Conservation (phyloP, 2,329 filamentous ascomycete species). For the Scedosporium minutisporum region DNA sequence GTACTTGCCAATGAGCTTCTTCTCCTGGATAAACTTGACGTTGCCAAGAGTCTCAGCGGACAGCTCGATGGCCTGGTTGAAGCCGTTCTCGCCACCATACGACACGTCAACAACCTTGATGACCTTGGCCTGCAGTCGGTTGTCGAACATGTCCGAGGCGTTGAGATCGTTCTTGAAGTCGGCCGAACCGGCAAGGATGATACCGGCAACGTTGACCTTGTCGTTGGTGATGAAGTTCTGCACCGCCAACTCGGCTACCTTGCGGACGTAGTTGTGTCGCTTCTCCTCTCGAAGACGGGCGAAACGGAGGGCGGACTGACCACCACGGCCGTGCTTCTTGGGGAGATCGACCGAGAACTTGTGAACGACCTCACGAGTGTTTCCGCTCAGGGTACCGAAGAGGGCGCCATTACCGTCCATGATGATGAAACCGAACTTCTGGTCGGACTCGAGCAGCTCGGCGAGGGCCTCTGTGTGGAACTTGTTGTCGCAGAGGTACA, state of each 20-base stretch:
- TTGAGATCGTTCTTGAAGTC: constrained; percentile 99
- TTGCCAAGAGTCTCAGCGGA: constrained; percentile 93
- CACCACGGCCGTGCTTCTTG: constrained; percentile 99
- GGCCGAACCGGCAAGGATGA: constrained; percentile 92
- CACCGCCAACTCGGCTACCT: constrained; percentile 93
- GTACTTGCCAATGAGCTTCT: constrained; percentile 98
- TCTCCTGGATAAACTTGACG: constrained; percentile 99
- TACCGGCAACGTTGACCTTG: constrained; percentile 93
- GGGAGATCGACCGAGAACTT: constrained; percentile 98
- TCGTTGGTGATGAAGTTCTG: constrained; percentile 98
- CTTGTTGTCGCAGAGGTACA: constrained; percentile 99
- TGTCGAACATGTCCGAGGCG: constrained; percentile 93
- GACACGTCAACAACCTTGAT: constrained; percentile 99
- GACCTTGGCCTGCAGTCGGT: constrained; percentile 83
- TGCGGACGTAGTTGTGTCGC: constrained; percentile 98
- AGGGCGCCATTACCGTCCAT: constrained; percentile 99
- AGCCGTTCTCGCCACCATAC: constrained; percentile 97
- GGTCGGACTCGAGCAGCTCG: constrained; percentile 94
- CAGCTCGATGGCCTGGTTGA: constrained; percentile 98
- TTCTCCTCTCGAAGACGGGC: constrained; percentile 98
- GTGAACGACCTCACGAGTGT: constrained; percentile 92
- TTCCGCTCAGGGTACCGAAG: constrained; percentile 93
- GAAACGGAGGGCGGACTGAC: constrained; percentile 98
- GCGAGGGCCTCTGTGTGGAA: constrained; percentile 97
- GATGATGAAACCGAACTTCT: constrained; percentile 99